Percentiles rank a stretch among this genome's conserved stretches.
phyloP scores from a whole-genome alignment of 2,329 filamentous ascomycete species.

The Calonectria crousiana region DNA sequence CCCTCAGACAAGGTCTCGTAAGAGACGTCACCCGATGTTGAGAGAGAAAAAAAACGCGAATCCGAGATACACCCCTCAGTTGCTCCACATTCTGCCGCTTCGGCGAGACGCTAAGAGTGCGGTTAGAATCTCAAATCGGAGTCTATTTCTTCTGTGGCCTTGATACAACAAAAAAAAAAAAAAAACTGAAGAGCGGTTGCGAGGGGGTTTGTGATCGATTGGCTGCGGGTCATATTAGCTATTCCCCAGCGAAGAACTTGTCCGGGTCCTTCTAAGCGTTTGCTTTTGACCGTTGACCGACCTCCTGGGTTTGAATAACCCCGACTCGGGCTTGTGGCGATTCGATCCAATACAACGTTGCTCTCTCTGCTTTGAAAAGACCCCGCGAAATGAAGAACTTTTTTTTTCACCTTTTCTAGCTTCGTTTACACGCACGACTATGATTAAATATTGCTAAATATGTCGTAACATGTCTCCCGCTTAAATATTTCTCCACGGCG shows the following conservation, averaged over 20 bases:
- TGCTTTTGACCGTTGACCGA: not conserved
- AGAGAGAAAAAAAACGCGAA: not conserved
- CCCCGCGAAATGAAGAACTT: not conserved
- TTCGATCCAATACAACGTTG: not conserved
- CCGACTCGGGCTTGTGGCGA: not conserved
- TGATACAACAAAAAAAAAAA: not conserved
- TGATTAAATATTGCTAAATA: not conserved
- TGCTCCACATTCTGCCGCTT: slow-evolving; percentile 11
- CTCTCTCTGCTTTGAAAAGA: not conserved
- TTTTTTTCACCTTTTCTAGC: not conserved
- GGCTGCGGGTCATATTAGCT: not conserved
- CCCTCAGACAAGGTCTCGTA: not conserved
- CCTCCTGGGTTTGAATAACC: not conserved
- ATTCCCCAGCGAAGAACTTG: not conserved
- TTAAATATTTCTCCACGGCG: not conserved
- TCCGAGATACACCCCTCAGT: not conserved
- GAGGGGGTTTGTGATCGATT: not conserved
- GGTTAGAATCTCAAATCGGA: slow-evolving; percentile 1
- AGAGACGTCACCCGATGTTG: slow-evolving; percentile 12
- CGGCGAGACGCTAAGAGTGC: not conserved
- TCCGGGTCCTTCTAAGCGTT: not conserved
- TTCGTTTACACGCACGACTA: not conserved
- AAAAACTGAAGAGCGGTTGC: not conserved
- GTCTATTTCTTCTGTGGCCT: not conserved
- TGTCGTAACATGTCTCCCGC: not conserved